These are phyloP conservation scores for Solanum verrucosum DNA, from an alignment of 257 asterid genomes.

Conservation along the genomic window DNA sequence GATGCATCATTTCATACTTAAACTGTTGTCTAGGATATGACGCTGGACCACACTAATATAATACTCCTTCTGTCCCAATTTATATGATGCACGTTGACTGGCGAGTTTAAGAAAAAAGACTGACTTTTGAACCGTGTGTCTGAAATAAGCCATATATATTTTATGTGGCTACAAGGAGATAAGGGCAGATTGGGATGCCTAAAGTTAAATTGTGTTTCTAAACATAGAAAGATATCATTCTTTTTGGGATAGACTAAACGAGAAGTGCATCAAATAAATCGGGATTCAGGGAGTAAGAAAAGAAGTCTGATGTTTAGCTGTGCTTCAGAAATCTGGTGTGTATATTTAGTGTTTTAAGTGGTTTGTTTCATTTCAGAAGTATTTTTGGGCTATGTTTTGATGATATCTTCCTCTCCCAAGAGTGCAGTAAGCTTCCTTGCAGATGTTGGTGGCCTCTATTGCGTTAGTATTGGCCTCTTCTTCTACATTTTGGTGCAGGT, in stretches of 20 bases:
- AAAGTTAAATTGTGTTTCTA: not conserved
- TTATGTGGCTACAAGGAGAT: not conserved
- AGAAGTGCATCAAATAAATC: not conserved
- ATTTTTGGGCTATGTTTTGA: constrained; percentile 16
- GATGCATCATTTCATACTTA: not conserved
- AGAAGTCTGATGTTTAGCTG: not conserved
- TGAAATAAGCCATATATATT: not conserved
- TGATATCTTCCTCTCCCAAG: constrained; percentile 34
- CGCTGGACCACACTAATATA: not conserved
- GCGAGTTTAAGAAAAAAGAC: not conserved
- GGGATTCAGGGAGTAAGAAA: not conserved
- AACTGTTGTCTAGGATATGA: not conserved
- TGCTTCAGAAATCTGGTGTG: not conserved
- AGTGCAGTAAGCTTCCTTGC: constrained; percentile 99
- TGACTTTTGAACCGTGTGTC: not conserved
- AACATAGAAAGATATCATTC: not conserved
- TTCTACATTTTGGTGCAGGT: constrained; percentile 87
- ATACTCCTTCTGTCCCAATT: not conserved
- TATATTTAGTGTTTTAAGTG: not conserved
- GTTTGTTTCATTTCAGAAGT: not conserved
- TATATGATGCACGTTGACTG: not conserved
- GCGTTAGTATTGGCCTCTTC: constrained; percentile 79
- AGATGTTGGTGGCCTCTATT: constrained; percentile 92
- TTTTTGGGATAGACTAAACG: not conserved
- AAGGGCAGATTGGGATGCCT: not conserved